phyloP scores from a whole-genome alignment of 495 filamentous ascomycete genomes.

The Apodospora peruviana region DNA sequence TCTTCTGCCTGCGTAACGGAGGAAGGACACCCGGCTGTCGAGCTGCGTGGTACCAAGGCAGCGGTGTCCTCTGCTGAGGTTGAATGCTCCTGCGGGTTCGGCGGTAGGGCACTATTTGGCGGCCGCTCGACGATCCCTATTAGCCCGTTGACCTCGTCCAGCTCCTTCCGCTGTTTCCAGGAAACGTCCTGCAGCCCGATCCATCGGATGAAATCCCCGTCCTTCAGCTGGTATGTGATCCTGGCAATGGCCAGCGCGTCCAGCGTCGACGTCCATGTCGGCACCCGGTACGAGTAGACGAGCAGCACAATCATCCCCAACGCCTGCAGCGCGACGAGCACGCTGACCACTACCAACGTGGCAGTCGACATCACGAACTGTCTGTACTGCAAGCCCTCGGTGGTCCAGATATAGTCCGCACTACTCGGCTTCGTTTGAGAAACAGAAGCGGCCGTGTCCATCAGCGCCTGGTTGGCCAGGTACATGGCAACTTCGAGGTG shows the following conservation, averaged over 20 bases:
- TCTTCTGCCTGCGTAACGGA: no score
- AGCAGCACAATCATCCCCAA: neutral
- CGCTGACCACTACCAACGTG: neutral
- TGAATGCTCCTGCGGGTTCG: no score
- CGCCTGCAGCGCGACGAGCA: neutral
- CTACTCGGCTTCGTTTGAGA: no score
- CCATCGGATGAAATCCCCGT: neutral
- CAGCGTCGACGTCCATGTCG: constrained; percentile 6
- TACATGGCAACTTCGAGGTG: constrained; percentile 2
- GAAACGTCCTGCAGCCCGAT: neutral
- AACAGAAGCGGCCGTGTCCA: no score
- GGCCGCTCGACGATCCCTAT: neutral
- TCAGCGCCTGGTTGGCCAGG: constrained; percentile 1
- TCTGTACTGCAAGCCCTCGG: neutral
- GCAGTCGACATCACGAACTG: neutral
- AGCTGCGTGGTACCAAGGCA: no score
- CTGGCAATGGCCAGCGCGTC: constrained; percentile 5
- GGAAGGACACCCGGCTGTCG: no score
- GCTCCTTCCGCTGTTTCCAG: neutral
- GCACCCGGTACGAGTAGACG: constrained; percentile 5
- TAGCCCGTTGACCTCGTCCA: neutral
- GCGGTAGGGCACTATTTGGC: no score
- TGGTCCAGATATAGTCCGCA: no score
- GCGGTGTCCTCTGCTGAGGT: no score
- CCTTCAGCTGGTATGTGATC: constrained; percentile 1